Percentiles rank a stretch among this genome's conserved stretches.
Evolutionary conservation across 345 rosid genomes (phyloP).

Genomic region (Luvunga scandens): DNA sequence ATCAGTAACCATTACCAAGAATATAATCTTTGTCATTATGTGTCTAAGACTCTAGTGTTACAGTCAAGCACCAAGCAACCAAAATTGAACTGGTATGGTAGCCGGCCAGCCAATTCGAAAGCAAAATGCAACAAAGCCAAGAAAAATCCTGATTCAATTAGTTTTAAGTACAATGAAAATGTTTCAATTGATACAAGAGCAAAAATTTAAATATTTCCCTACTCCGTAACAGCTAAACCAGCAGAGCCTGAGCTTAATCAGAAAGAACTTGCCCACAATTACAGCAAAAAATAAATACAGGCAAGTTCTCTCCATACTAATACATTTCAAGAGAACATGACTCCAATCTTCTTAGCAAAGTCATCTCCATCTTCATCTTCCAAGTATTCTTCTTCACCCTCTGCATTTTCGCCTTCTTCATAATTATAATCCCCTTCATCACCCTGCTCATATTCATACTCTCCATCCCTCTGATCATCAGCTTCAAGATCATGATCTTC

Average conservation of each 20-base stretch:
- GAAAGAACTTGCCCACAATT: constrained; percentile 14
- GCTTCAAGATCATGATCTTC: constrained; percentile 54
- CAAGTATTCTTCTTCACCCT: constrained; percentile 48
- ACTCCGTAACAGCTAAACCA: constrained; percentile 20
- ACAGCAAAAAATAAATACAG: neutral
- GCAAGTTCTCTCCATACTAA: neutral
- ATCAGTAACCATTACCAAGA: neutral
- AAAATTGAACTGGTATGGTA: constrained; percentile 10
- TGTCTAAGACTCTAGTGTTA: constrained; percentile 30
- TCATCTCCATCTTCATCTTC: constrained; percentile 66
- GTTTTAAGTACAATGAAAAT: constrained; percentile 25
- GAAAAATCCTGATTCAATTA: constrained; percentile 32
- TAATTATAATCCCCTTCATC: constrained; percentile 70
- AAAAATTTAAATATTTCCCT: constrained; percentile 23
- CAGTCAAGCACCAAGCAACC: constrained; percentile 34
- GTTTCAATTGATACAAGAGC: constrained; percentile 17
- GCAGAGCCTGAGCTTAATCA: constrained; percentile 9
- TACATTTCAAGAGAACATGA: constrained; percentile 43
- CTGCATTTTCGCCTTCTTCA: constrained; percentile 66
- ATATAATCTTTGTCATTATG: constrained; percentile 17
- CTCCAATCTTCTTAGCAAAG: constrained; percentile 63
- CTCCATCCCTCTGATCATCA: constrained; percentile 49
- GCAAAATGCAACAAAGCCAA: constrained; percentile 23
- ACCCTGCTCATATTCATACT: constrained; percentile 49
- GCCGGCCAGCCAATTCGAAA: neutral